Conservation (phyloP, 768 basidiomycete genomes). For the Termitomyces sp. region DNA sequence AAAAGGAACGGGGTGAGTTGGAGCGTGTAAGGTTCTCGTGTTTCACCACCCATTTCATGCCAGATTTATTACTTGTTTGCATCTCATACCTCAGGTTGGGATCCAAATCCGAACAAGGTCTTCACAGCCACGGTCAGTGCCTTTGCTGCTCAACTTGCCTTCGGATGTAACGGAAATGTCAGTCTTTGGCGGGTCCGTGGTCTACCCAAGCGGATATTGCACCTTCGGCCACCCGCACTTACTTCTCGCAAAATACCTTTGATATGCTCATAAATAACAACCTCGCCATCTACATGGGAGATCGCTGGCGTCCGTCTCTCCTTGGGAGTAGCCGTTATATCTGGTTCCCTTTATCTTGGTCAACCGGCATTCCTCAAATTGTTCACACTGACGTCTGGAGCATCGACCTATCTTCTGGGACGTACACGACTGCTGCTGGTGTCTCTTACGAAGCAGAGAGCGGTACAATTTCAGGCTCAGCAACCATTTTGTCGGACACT, state of each 20-base stretch:
- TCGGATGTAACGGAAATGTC: background rate
- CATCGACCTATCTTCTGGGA: constrained; percentile 45
- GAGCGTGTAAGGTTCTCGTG: background rate
- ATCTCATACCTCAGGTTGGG: constrained; percentile 57
- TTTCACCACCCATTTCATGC: background rate
- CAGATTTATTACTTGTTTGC: constrained; percentile 57
- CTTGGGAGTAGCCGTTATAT: constrained; percentile 58
- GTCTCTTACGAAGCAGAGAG: constrained; percentile 55
- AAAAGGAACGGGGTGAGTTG: constrained; percentile 47
- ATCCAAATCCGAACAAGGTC: constrained; percentile 58
- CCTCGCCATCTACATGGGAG: constrained; percentile 58
- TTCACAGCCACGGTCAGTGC: constrained; percentile 45
- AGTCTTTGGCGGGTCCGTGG: constrained; percentile 55
- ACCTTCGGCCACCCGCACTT: constrained; percentile 45
- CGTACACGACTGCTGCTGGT: constrained; percentile 45
- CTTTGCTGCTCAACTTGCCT: background rate
- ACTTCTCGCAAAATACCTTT: constrained; percentile 59
- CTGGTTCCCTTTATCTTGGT: constrained; percentile 59
- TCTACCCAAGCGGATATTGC: constrained; percentile 55
- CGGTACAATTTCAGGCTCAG: constrained; percentile 44
- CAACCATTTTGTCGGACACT: constrained; percentile 36
- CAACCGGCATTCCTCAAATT: constrained; percentile 49
- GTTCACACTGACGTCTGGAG: constrained; percentile 57
- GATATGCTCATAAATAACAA: constrained; percentile 46
- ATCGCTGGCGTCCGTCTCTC: constrained; percentile 53